These are phyloP conservation scores for Saitozyma podzolica DNA, from an alignment of 768 basidiomycete species.

Conservation along the genomic window DNA sequence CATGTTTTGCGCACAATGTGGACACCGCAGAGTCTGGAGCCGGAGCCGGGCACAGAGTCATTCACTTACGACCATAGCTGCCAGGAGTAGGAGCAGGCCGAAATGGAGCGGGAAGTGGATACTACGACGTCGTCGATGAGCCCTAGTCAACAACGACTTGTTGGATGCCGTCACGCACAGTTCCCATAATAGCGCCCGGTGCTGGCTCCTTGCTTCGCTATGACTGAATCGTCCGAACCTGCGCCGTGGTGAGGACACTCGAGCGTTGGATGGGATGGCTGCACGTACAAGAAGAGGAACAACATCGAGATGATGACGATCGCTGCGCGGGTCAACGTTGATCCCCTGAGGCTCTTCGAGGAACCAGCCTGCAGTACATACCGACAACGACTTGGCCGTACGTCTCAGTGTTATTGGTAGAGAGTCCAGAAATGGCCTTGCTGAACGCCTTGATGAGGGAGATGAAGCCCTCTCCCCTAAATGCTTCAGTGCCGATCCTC, in stretches of 20 bases:
- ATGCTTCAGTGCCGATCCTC: background rate
- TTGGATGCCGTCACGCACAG: background rate
- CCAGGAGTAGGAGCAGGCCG: constrained; percentile 32
- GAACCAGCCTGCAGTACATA: constrained; percentile 1
- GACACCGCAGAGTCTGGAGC: no score
- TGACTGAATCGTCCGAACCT: constrained; percentile 23
- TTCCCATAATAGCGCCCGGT: constrained; percentile 28
- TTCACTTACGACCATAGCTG: constrained; percentile 35
- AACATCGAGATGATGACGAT: constrained; percentile 33
- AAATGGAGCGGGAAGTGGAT: constrained; percentile 41
- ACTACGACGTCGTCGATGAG: no score
- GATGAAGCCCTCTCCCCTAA: constrained; percentile 44
- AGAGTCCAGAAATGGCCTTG: constrained; percentile 32
- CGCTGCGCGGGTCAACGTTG: constrained; percentile 3
- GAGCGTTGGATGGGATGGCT: background rate
- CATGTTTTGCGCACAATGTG: no score
- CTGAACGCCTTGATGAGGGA: constrained; percentile 33
- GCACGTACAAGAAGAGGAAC: constrained; percentile 24
- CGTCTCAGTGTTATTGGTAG: constrained; percentile 16
- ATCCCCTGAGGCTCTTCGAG: no score
- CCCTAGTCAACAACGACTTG: background rate
- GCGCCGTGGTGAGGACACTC: background rate
- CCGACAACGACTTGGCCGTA: constrained; percentile 33
- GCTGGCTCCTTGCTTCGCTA: constrained; percentile 10
- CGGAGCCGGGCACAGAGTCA: no score